Percentiles rank a stretch among this genome's conserved stretches.
Evolutionary conservation across 768 basidiomycete species (phyloP).

Genomic region (Suillus cothurnatus): DNA sequence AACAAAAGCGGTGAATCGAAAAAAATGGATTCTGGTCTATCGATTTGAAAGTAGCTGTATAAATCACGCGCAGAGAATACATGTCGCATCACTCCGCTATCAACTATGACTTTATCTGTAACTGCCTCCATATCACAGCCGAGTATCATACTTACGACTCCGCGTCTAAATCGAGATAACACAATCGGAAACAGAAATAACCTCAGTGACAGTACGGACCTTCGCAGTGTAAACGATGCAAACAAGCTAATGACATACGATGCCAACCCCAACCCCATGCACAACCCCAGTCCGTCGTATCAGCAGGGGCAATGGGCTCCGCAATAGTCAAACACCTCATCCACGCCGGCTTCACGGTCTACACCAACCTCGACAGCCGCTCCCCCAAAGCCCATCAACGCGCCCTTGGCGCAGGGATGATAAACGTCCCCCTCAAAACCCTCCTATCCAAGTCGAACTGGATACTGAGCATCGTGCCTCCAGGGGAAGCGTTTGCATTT

Average conservation of each 20-base stretch:
- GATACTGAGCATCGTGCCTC: conserved; percentile 57
- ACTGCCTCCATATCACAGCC: too few relatives aligned
- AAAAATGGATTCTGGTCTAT: too few relatives aligned
- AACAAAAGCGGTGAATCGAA: too few relatives aligned
- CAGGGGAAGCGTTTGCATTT: conserved; percentile 46
- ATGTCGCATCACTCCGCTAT: too few relatives aligned
- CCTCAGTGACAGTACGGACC: neutral
- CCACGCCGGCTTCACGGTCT: conserved; percentile 45
- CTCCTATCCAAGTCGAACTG: conserved; percentile 36
- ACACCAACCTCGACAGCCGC: conserved; percentile 54
- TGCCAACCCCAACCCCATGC: too few relatives aligned
- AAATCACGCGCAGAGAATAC: too few relatives aligned
- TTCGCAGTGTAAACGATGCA: neutral
- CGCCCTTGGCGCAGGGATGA: conserved; percentile 51
- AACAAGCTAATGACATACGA: neutral
- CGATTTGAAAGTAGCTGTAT: too few relatives aligned
- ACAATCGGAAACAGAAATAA: neutral
- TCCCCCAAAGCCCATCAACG: conserved; percentile 47
- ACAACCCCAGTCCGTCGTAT: conserved; percentile 36
- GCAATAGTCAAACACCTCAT: conserved; percentile 48
- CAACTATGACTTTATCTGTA: too few relatives aligned
- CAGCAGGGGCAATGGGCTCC: conserved; percentile 61
- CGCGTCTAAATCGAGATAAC: neutral
- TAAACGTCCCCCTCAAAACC: conserved; percentile 36
- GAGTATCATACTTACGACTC: neutral